Evolutionary conservation across 2,329 filamentous ascomycete genomes (phyloP).

Genomic region (Helminthosporium solani): DNA sequence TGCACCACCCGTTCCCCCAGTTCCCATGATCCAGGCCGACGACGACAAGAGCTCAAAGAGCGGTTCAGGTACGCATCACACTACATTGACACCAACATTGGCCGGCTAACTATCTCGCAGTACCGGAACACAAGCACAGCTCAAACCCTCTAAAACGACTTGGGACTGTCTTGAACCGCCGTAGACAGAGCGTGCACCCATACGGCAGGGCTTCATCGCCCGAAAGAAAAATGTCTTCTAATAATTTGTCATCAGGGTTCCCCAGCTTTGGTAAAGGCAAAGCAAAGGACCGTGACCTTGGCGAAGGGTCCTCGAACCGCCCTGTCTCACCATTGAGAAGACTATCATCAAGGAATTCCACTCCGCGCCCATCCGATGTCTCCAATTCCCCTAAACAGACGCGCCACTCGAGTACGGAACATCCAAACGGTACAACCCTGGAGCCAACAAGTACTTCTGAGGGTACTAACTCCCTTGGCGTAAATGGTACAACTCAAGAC

Average conservation of each 20-base stretch:
- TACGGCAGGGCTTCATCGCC: slow-evolving; percentile 45
- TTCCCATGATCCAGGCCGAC: slow-evolving; percentile 45
- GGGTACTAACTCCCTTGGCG: slow-evolving; percentile 18
- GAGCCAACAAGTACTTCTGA: slow-evolving; percentile 18
- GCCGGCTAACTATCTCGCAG: slow-evolving; percentile 13
- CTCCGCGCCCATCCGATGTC: slow-evolving; percentile 31
- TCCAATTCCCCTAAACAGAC: slow-evolving; percentile 37
- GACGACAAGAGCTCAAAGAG: slow-evolving; percentile 58
- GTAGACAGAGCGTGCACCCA: slow-evolving; percentile 42
- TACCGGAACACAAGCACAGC: slow-evolving; percentile 38
- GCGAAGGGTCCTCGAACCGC: slow-evolving; percentile 36
- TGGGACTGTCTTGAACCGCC: slow-evolving; percentile 43
- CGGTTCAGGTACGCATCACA: slow-evolving; percentile 43
- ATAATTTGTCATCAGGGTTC: slow-evolving; percentile 59
- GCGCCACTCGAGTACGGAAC: slow-evolving; percentile 26
- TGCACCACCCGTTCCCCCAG: slow-evolving; percentile 39
- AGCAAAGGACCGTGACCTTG: slow-evolving; percentile 61
- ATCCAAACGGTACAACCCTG: slow-evolving; percentile 34
- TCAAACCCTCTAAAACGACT: slow-evolving; percentile 43
- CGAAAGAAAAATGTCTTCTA: slow-evolving; percentile 56
- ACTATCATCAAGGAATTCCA: slow-evolving; percentile 20
- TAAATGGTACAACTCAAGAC: slow-evolving; percentile 37
- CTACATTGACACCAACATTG: not conserved
- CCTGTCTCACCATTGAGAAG: slow-evolving; percentile 37
- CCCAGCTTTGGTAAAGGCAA: slow-evolving; percentile 63